These are phyloP conservation scores for Mycena maculata DNA, from an alignment of 768 basidiomycete species.

Conservation along the genomic window DNA sequence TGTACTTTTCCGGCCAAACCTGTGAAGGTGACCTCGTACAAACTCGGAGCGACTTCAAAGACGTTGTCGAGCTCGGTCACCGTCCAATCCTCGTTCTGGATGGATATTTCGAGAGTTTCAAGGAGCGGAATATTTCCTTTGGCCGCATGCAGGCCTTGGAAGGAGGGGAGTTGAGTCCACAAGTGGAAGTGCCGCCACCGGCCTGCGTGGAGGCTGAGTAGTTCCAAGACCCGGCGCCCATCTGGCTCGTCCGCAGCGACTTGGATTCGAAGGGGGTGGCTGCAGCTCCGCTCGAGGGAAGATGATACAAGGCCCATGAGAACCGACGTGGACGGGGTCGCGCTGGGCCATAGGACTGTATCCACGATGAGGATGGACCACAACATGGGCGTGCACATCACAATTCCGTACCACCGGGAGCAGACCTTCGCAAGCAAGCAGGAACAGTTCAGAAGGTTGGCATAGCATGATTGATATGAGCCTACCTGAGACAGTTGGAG, in stretches of 20 bases:
- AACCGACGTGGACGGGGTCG: background rate
- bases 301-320: background rate
- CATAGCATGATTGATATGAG: background rate
- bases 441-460: background rate
- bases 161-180: background rate
- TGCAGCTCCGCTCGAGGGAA: background rate
- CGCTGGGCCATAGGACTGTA: conserved; percentile 1
- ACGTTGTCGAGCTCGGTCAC: background rate
- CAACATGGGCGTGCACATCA: conserved; percentile 16
- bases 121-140: conserved; percentile 9
- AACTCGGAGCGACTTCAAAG: conserved; percentile 7
- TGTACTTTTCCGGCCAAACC: background rate
- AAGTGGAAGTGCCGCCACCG: conserved; percentile 6
- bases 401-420: conserved; percentile 2
- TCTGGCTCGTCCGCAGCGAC: background rate
- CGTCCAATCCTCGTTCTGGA: conserved; percentile 14
- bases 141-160: background rate
- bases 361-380: conserved; percentile 13
- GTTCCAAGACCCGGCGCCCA: background rate
- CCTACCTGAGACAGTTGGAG: conserved; percentile 13
- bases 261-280: background rate
- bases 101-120: background rate
- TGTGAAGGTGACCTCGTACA: background rate
- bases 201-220: background rate
- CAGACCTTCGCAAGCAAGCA: conserved; percentile 1